Conservation (phyloP, 495 filamentous ascomycete species). For the Tricharina praecox region DNA sequence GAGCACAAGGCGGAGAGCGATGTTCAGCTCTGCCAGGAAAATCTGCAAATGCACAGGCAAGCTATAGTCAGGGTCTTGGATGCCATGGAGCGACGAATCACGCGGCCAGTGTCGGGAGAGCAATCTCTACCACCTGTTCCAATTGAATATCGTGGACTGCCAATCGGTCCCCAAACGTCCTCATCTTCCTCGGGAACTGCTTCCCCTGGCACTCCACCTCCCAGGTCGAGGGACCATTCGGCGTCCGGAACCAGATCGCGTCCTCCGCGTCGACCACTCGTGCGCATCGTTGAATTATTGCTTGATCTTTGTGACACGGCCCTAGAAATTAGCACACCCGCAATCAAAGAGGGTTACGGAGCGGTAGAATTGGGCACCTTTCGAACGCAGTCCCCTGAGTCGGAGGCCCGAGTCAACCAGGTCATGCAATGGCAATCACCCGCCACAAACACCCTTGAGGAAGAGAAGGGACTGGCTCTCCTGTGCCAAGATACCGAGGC, state of each 20-base stretch:
- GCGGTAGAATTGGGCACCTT: constrained; percentile 51
- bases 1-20: constrained; percentile 96
- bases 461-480: constrained; percentile 78
- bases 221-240: constrained; percentile 67
- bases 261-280: constrained; percentile 69
- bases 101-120: constrained; percentile 44
- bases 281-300: constrained; percentile 82
- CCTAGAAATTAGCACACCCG: constrained; percentile 80
- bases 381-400: constrained; percentile 84
- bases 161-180: constrained; percentile 67
- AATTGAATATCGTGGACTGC: constrained; percentile 79
- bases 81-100: constrained; percentile 66
- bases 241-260: constrained; percentile 56
- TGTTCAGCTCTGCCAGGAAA: constrained; percentile 86
- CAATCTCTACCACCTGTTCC: constrained; percentile 34
- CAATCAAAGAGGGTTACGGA: constrained; percentile 59
- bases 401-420: constrained; percentile 79
- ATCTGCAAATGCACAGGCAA: constrained; percentile 80
- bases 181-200: constrained; percentile 47
- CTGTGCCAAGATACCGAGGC: constrained; percentile 76
- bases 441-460: constrained; percentile 74
- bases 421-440: constrained; percentile 93
- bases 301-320: constrained; percentile 92
- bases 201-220: constrained; percentile 51
- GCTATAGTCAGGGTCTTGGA: constrained; percentile 93